Percentiles rank a stretch among this genome's conserved stretches.
These are phyloP conservation scores for Neckera pumila DNA, from an alignment of 225 moss, liverwort and hornwort genomes.

Conservation along the genomic window DNA sequence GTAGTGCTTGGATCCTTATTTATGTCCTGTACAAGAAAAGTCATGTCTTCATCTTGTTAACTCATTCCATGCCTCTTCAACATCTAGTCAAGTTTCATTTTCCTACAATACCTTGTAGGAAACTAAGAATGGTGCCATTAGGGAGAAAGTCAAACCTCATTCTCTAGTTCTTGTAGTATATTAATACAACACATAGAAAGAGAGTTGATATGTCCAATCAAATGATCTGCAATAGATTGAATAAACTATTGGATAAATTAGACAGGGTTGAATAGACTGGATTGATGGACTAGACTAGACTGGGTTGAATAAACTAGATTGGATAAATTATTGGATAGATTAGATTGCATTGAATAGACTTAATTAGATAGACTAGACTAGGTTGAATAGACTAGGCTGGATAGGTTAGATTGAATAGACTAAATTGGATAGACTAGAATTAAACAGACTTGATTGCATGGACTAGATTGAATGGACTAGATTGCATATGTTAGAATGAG, in stretches of 20 bases:
- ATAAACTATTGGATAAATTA: neutral
- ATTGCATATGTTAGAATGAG: too few relatives aligned
- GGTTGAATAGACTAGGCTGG: fast-evolving
- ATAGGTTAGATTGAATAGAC: neutral
- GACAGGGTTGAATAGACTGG: neutral
- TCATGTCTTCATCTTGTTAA: too few relatives aligned
- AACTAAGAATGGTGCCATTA: neutral
- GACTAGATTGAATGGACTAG: too few relatives aligned
- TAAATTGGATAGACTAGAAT: neutral
- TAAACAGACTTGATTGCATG: too few relatives aligned
- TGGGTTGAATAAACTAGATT: neutral
- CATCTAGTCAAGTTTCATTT: neutral
- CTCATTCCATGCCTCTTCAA: neutral
- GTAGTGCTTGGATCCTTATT: neutral
- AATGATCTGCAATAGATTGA: neutral
- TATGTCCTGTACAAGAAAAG: neutral
- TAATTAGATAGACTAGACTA: fast-evolving
- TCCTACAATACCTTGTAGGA: neutral
- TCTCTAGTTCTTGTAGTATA: neutral
- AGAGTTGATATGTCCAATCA: fast-evolving
- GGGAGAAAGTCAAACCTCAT: neutral
- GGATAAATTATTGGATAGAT: too few relatives aligned
- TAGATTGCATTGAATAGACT: neutral
- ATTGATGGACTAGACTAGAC: too few relatives aligned
- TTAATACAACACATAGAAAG: neutral